phyloP scores from a whole-genome alignment of 495 filamentous ascomycete species.

The Daldinia caldariorum region DNA sequence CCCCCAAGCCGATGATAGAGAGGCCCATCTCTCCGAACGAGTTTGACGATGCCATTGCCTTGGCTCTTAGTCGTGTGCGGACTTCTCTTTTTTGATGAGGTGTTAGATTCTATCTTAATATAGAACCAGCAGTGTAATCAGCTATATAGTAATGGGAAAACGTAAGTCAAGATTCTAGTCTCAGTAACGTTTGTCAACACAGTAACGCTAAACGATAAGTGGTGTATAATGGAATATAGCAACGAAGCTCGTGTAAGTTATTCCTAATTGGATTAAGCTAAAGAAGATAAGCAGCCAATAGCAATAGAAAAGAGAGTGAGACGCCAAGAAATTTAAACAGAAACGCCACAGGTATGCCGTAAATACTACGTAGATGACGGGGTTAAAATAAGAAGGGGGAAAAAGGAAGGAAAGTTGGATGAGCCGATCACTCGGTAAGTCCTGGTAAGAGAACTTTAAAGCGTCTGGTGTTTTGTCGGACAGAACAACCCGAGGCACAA shows the following conservation, averaged over 20 bases:
- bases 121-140: neutral
- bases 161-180: neutral
- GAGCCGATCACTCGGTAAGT: slow-evolving; percentile 24
- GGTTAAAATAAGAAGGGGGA: slow-evolving; percentile 5
- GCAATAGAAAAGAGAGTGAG: neutral
- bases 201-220: neutral
- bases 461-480: slow-evolving; percentile 30
- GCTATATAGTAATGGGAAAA: neutral
- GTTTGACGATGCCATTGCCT: slow-evolving; percentile 38
- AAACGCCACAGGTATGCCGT: neutral
- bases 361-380: neutral
- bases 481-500: neutral
- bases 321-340: slow-evolving; percentile 30
- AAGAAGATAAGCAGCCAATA: neutral
- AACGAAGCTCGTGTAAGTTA: neutral
- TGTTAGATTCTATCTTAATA: neutral
- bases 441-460: slow-evolving; percentile 20
- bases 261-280: neutral
- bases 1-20: slow-evolving; percentile 60
- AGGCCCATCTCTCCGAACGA: slow-evolving; percentile 56
- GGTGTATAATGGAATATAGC: neutral
- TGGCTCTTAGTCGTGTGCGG: neutral
- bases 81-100: neutral
- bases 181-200: neutral
- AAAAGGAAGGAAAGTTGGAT: slow-evolving; percentile 10